Evolutionary conservation across 2,329 filamentous ascomycete genomes (phyloP).

Genomic region (Fusarium sp.): DNA sequence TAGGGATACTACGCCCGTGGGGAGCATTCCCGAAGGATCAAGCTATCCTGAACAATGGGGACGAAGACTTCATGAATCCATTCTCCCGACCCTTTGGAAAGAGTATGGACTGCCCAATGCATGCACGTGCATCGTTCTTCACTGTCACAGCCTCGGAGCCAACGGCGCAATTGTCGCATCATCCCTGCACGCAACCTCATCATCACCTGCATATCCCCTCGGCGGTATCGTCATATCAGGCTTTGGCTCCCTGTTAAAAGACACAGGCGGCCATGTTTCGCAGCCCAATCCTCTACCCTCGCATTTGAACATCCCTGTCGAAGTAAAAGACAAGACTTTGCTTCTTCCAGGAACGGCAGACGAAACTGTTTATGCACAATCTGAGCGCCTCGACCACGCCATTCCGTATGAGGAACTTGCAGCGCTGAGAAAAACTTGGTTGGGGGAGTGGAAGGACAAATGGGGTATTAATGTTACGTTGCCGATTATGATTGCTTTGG

Average conservation of each 20-base stretch:
- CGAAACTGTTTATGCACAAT: conserved; percentile 25
- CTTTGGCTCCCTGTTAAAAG: conserved; percentile 27
- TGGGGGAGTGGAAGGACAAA: conserved; percentile 30
- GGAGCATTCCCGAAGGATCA: conserved; percentile 21
- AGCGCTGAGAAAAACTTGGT: conserved; percentile 19
- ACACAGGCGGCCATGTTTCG: conserved; percentile 17
- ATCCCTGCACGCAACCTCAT: conserved; percentile 14
- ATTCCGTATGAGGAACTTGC: conserved; percentile 32
- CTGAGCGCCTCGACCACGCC: conserved; percentile 25
- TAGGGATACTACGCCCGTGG: conserved; percentile 23
- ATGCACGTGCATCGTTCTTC: conserved; percentile 31
- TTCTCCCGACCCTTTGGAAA: conserved; percentile 32
- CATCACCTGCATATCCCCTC: conserved; percentile 14
- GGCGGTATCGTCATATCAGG: conserved; percentile 32
- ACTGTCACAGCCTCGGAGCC: conserved; percentile 33
- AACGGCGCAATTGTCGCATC: conserved; percentile 31
- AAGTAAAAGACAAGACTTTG: conserved; percentile 31
- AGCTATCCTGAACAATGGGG: conserved; percentile 37
- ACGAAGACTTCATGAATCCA: conserved; percentile 14
- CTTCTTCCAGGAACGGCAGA: conserved; percentile 30
- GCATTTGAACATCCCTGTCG: conserved; percentile 24
- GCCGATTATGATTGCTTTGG: conserved; percentile 31
- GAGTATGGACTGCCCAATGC: conserved; percentile 22
- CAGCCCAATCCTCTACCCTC: conserved; percentile 16
- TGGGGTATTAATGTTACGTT: conserved; percentile 24